A percentile compares a stretch with the other conserved stretches of the same genome.
Evolutionary conservation across 2,329 filamentous ascomycete genomes (phyloP).

Genomic region (Epichloe scottii): DNA sequence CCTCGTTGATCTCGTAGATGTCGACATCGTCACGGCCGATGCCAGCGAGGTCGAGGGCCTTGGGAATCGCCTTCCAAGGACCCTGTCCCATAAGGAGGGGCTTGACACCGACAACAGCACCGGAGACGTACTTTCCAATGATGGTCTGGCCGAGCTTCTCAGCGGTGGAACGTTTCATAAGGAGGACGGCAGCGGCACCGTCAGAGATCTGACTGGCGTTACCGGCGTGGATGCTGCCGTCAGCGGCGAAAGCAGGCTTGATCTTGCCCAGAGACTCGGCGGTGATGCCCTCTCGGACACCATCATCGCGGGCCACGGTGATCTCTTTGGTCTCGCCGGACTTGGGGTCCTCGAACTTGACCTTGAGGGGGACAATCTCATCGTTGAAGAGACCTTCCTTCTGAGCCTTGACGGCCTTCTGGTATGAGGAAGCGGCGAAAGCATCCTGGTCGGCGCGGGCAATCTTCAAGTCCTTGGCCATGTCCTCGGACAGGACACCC

Average conservation of each 20-base stretch:
- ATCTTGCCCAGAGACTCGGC: conserved; percentile 85
- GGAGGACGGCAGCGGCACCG: conserved; percentile 83
- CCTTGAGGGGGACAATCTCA: conserved; percentile 78
- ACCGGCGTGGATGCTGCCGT: conserved; percentile 88
- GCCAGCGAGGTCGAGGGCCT: conserved; percentile 77
- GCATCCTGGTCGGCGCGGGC: conserved; percentile 64
- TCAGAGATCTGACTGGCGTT: conserved; percentile 95
- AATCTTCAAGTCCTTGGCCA: conserved; percentile 78
- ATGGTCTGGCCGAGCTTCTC: conserved; percentile 79
- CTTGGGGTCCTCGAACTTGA: conserved; percentile 85
- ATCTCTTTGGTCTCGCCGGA: conserved; percentile 73
- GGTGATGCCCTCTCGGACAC: conserved; percentile 74
- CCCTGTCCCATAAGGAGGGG: conserved; percentile 94
- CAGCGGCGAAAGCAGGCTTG: conserved; percentile 76
- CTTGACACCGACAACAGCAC: conserved; percentile 76
- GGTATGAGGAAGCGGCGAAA: conserved; percentile 90
- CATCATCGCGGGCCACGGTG: conserved; percentile 76
- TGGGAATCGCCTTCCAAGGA: conserved; percentile 90
- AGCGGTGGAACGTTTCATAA: conserved; percentile 90
- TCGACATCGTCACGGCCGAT: conserved; percentile 84
- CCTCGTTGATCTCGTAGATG: conserved; percentile 98
- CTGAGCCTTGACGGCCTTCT: conserved; percentile 80
- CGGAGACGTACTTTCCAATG: conserved; percentile 82
- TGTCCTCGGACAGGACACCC: conserved; percentile 85
- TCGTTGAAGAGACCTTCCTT: conserved; percentile 80